Base-by-base conservation (phyloP, 176 grass and related monocot species). In the Canna indica region DNA sequence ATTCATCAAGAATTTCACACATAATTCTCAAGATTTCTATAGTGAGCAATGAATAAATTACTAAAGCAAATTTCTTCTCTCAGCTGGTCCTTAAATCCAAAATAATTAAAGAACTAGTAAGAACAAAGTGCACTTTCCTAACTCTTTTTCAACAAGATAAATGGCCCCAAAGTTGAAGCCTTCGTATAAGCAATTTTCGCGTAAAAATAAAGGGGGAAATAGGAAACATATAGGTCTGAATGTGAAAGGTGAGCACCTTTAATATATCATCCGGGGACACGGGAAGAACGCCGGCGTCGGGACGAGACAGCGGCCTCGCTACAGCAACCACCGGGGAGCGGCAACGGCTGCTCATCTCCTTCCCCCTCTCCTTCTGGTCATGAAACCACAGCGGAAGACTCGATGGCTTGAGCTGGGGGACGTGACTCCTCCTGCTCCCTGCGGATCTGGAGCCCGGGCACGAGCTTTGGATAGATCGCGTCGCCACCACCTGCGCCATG, bases 401-500 rank as follows among this genome's bases (percentile, higher is more conserved):
- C 67, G 71, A 84, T 46, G 36, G 52, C 1, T 76, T 66, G 20
- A 66, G 60, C 46, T 47, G 25, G 24, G 13, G 24, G 39, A 39
- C 45, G 30, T 80, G 73, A 18, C 54, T 28, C 30, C 47, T 47
- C 53, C 74, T 24, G 36, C 25, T 26, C n/a, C 22, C 70, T 70
- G 82, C 70, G 73, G 82, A 90, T 52, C 73, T 48, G 28, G 63
- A 39, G 58, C 53, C 69, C 56, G 70, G 68, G 57, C 65, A 14
- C 47, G 34, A 15, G 64, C 65, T 47, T 70, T 53, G 71, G 64
- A 41, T 64, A 69, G 33, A 69, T 35, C 47, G 71, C 75, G 81
- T 85, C 4, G 75, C 86, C 63, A 64, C 84, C 82, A 88, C 59
- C 75, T 85, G 91, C 69, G 87, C 87, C 91, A 95, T 95, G 63